Percentiles rank a stretch among this genome's conserved stretches.
Conservation (phyloP, 148 eudicot species). For the Camellia sinensis region DNA sequence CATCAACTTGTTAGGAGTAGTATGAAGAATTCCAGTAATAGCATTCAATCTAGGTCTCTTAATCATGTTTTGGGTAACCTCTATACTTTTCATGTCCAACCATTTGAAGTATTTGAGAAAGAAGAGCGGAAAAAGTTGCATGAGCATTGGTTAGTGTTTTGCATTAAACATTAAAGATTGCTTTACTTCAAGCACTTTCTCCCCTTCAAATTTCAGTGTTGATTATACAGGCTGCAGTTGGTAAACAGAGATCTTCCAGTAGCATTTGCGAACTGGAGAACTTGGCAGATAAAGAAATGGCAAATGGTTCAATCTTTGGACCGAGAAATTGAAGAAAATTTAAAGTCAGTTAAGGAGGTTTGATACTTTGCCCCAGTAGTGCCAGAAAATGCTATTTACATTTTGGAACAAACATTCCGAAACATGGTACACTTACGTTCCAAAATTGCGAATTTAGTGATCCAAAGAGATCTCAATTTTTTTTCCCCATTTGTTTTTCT, state of each 20-base stretch:
- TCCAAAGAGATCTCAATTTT: too few relatives aligned
- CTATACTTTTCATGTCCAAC: constrained; percentile 61
- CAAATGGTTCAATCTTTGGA: constrained; percentile 37
- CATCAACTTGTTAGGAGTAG: constrained; percentile 80
- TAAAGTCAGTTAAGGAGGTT: constrained; percentile 44
- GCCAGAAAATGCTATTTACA: too few relatives aligned
- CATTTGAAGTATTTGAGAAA: constrained; percentile 83
- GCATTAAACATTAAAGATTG: neutral
- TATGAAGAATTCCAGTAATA: constrained; percentile 76
- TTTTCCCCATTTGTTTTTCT: too few relatives aligned
- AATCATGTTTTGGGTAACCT: constrained; percentile 77
- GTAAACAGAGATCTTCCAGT: constrained; percentile 66
- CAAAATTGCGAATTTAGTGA: too few relatives aligned
- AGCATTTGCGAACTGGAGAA: constrained; percentile 51
- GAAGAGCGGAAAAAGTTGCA: constrained; percentile 81
- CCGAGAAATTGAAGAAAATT: constrained; percentile 65
- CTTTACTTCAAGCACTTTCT: neutral
- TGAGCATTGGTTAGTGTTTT: constrained; percentile 62
- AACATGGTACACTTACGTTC: too few relatives aligned
- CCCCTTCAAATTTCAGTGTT: constrained; percentile 11
- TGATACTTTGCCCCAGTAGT: constrained; percentile 1
- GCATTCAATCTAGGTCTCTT: constrained; percentile 73
- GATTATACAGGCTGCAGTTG: constrained; percentile 55
- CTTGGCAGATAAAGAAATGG: constrained; percentile 34
- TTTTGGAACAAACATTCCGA: too few relatives aligned